Percentiles rank a stretch among this genome's conserved stretches.
These are phyloP conservation scores for Parmelia sp. DNA, from an alignment of 495 filamentous ascomycete species.

Conservation along the genomic window DNA sequence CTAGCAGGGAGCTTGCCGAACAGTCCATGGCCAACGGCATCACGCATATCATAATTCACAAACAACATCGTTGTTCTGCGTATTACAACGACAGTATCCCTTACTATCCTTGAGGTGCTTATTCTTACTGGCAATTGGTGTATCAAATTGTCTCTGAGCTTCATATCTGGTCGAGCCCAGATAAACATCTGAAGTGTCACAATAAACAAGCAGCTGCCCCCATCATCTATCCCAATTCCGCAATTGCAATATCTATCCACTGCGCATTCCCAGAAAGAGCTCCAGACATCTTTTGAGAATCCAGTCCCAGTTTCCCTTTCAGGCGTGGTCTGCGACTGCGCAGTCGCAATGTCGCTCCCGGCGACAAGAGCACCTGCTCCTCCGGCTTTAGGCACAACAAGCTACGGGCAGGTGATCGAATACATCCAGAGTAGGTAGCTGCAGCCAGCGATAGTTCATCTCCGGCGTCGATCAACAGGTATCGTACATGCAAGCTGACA, in stretches of 20 bases:
- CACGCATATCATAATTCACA: conserved; percentile 7
- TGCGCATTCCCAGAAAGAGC: not conserved
- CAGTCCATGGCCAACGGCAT: not conserved
- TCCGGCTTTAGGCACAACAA: conserved; percentile 34
- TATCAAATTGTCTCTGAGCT: not conserved
- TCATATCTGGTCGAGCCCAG: not conserved
- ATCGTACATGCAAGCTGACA: not conserved
- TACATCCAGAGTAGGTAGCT: conserved; percentile 61
- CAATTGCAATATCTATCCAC: not conserved
- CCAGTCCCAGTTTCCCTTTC: not conserved
- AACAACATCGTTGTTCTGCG: conserved; percentile 11
- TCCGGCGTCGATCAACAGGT: too few relatives aligned
- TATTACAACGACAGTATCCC: not conserved
- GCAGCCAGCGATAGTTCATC: conserved; percentile 16
- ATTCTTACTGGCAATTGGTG: not conserved
- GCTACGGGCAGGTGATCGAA: conserved; percentile 67
- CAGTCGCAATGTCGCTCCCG: conserved; percentile 20
- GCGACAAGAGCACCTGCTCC: conserved; percentile 26
- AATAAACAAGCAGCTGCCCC: conserved; percentile 9
- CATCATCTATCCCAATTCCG: conserved; percentile 10
- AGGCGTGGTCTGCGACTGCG: conserved; percentile 13
- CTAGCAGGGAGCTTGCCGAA: not conserved
- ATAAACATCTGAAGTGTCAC: not conserved
- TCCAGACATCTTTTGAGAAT: not conserved
- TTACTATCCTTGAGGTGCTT: conserved; percentile 7